These are phyloP conservation scores for Pleurotus citrinopileatus DNA, from an alignment of 768 basidiomycete species.

Conservation along the genomic window DNA sequence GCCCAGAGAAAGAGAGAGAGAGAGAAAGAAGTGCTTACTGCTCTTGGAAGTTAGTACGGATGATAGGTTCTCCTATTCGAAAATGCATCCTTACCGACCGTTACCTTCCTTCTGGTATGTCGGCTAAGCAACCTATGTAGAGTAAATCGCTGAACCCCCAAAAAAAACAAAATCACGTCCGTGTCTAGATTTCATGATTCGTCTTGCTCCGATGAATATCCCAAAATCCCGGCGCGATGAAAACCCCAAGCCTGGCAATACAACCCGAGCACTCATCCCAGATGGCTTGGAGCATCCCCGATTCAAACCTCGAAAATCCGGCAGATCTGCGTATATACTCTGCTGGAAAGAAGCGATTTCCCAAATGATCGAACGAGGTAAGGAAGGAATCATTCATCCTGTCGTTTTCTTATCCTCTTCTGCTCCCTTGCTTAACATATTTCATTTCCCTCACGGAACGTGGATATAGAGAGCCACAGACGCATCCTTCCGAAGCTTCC, in stretches of 20 bases:
- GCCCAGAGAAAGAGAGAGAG: too few relatives aligned
- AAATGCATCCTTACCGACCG: slow-evolving; percentile 47
- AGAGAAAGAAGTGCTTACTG: not conserved
- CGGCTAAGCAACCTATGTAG: too few relatives aligned
- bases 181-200: slow-evolving; percentile 60
- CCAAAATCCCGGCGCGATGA: slow-evolving; percentile 21
- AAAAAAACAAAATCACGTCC: too few relatives aligned
- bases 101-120: slow-evolving; percentile 56
- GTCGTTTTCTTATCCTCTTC: not conserved
- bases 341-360: slow-evolving; percentile 56
- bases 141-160: too few relatives aligned
- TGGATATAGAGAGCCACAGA: slow-evolving; percentile 21
- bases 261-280: slow-evolving; percentile 29
- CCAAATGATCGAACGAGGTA: slow-evolving; percentile 35
- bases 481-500: slow-evolving; percentile 26
- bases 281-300: slow-evolving; percentile 68
- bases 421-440: not conserved
- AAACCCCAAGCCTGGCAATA: too few relatives aligned
- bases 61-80: slow-evolving; percentile 66
- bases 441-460: not conserved
- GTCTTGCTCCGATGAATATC: slow-evolving; percentile 49
- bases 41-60: slow-evolving; percentile 49
- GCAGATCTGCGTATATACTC: slow-evolving; percentile 49
- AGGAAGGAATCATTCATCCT: not conserved
- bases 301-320: slow-evolving; percentile 46